Evolutionary conservation across 106 monocot genomes (phyloP).

Genomic region (Agapanthus africanus): DNA sequence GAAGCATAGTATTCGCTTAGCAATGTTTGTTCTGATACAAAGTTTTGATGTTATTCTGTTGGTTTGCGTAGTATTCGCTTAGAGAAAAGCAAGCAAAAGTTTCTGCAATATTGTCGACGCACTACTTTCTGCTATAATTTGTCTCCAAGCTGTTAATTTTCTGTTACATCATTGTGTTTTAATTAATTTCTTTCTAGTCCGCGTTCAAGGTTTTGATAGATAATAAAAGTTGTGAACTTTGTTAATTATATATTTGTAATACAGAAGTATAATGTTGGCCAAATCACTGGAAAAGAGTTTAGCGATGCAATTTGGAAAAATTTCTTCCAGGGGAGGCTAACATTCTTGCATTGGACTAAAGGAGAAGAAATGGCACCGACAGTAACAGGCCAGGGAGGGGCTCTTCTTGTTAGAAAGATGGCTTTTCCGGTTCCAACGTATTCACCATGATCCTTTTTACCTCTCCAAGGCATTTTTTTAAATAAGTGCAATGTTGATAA

Average conservation of each 20-base stretch:
- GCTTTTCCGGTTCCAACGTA: slow-evolving; percentile 66
- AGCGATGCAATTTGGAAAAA: slow-evolving; percentile 75
- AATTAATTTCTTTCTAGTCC: too few relatives aligned
- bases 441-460: not conserved
- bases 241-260: slow-evolving; percentile 7
- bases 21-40: not conserved
- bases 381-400: slow-evolving; percentile 37
- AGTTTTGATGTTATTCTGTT: not conserved
- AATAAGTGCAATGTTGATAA: not conserved
- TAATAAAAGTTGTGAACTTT: not conserved
- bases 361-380: slow-evolving; percentile 75
- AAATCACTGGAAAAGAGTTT: slow-evolving; percentile 61
- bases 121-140: not conserved
- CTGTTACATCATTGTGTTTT: not conserved
- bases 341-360: slow-evolving; percentile 75
- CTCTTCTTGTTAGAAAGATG: slow-evolving; percentile 85
- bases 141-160: not conserved
- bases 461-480: not conserved
- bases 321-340: slow-evolving; percentile 82
- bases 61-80: not conserved
- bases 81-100: not conserved
- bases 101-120: not conserved
- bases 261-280: slow-evolving; percentile 75
- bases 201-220: not conserved
- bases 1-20: not conserved